Base-by-base conservation (phyloP, 306 rosid species). In the Gleditsia sinensis region DNA sequence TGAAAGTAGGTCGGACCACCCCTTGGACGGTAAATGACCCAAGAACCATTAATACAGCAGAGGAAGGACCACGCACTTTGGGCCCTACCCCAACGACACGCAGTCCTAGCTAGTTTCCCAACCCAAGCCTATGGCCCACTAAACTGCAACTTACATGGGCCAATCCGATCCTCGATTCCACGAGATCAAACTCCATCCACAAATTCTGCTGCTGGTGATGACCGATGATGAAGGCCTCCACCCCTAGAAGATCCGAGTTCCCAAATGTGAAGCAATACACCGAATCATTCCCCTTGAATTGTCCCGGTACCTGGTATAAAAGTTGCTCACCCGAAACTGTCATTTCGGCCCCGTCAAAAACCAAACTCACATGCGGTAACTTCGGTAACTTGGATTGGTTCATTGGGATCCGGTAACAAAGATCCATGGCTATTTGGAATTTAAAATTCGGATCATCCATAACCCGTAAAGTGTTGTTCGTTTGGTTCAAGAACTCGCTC, bases 131-230 rank as follows among this genome's bases (percentile, higher is more conserved):
- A 42, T 80, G 86, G 6, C 90, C 82, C 67, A 82, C 89, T 71
- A 75, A 63, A 78, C 91, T 89, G 69, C 98, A 93, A 25, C 72
- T 86, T 3, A 72, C 81, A 24, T 83, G 83, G 39, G 89, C 91
- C 81, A 87, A 43, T 0, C 98, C 98, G 64, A 93, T 82, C 75
- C 93, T 84, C 0, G 87, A 84, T n/a, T 82, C 65, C 24, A 24
- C 72, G 3, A 90, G 87, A 78, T 93, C 98, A 74, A 83, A 93
- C 58, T 93, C 98, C 90, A 93, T 67, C 96, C 96, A 90, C 78
- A 90, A 53, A 62, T 90, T 87, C 21, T 90, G 96, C 78, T 93
- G 98, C 59, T 93, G 98, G 60, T 87, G 91, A 60, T 90, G 96
- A 4, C 98, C 98, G 24, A 93, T 90, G 33, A 93, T 84, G 17